Base-by-base conservation (phyloP, 306 rosid species). In the Prinsepia uniflora region DNA sequence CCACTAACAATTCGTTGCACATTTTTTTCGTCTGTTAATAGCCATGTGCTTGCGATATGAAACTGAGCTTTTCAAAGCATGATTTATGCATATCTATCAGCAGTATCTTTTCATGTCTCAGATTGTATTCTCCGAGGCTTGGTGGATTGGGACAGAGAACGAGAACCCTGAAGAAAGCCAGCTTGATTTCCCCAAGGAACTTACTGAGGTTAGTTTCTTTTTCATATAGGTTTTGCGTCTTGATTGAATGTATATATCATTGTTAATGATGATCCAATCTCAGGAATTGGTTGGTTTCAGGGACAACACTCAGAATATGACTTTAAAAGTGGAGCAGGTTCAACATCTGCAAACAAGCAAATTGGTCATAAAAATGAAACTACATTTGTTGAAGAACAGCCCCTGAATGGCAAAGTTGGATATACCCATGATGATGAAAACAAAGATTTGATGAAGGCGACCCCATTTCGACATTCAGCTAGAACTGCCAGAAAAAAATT, bases 71-170 rank as follows among this genome's bases (percentile, higher is more conserved):
- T 50, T 24, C 44, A 36, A 22, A 46, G 70, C 65, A 55, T 47
- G 36, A 24, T 58, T 75, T 43, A 57, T 8, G 0, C 59, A 64
- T 67, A 47, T 56, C 55, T 67, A 67, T 52, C 40, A 72, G 18
- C 46, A n/a, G 63, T 79, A 10, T 74, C 70, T 62, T 79, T 52
- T 44, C 68, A 57, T 72, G 66, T 72, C 18, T 49, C 76, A 90
- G 98, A 81, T 93, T 79, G 90, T 88, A 78, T 93, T 93, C 81
- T 88, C 98, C 41, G 89, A 93, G 59, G 98, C 90, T 20, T 93
- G 97, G 94, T 93, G 98, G 97, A 89, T 93, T 66, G 98, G 98
- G 71, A 86, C 54, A 55, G 81, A 86, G 83, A 96, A 79, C 20
- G 92, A 90, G 68, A 90, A 93, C 78, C 96, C 96, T 4, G 88